Percentiles rank a stretch among this genome's conserved stretches.
Conservation (phyloP, 192 early-diverging fungal genomes). For the Podila clonocystis region DNA sequence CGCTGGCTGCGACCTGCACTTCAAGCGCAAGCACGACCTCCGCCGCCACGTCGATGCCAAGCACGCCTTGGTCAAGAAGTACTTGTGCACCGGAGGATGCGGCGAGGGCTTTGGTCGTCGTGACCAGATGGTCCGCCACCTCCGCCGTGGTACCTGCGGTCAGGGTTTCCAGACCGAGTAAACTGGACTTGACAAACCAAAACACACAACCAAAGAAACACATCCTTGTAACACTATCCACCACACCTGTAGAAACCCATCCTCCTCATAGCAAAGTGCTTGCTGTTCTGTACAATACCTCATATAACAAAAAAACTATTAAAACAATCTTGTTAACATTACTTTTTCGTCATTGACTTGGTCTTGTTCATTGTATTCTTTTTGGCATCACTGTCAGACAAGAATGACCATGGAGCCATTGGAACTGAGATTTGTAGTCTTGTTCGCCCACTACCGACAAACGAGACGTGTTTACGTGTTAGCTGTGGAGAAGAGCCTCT, state of each 20-base stretch:
- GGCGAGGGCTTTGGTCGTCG: constrained; percentile 51
- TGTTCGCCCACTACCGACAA: too few species aligned
- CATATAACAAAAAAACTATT: constrained; percentile 1
- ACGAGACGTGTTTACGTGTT: too few species aligned
- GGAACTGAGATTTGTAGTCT: too few species aligned
- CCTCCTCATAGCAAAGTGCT: constrained; percentile 30
- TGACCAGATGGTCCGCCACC: constrained; percentile 47
- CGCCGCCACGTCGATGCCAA: constrained; percentile 51
- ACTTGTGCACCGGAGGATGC: constrained; percentile 48
- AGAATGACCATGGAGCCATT: too few species aligned
- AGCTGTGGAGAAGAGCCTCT: too few species aligned
- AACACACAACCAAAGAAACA: not conserved
- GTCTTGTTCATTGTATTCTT: too few species aligned
- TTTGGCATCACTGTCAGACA: too few species aligned
- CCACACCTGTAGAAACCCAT: not conserved
- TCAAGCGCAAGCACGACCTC: constrained; percentile 57
- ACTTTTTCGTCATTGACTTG: too few species aligned
- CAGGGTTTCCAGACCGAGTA: constrained; percentile 50
- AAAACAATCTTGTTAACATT: too few species aligned
- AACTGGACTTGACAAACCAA: not conserved
- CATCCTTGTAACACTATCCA: not conserved
- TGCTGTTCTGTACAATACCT: constrained; percentile 18
- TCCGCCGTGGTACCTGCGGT: constrained; percentile 38
- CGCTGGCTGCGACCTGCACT: constrained; percentile 43
- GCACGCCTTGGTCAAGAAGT: constrained; percentile 51